A percentile compares a stretch with the other conserved stretches of the same genome.
Evolutionary conservation across 1,284 basidiomycete species (phyloP).

Genomic region (Fomitopsis pinicola): DNA sequence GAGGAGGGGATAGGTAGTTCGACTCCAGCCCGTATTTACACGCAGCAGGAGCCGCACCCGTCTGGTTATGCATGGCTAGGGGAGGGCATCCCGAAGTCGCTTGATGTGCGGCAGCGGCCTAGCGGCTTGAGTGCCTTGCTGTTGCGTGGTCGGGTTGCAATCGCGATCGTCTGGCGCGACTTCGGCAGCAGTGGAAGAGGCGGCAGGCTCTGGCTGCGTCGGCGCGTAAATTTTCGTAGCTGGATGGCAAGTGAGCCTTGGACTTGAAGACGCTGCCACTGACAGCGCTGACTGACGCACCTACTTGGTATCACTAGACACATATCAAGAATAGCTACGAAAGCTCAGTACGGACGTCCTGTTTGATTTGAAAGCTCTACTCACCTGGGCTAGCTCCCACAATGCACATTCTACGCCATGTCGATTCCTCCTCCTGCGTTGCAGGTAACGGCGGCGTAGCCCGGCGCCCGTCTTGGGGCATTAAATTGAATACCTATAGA

Average conservation of each 20-base stretch:
- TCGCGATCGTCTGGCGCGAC: slow-evolving; percentile 14
- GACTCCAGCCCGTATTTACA: no score
- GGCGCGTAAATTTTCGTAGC: slow-evolving; percentile 3
- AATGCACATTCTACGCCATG: not conserved
- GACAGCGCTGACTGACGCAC: not conserved
- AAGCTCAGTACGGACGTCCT: not conserved
- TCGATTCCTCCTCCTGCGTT: slow-evolving; percentile 1
- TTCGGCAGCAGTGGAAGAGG: slow-evolving; percentile 15
- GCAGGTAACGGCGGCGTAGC: not conserved
- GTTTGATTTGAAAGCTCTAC: not conserved
- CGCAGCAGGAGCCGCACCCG: no score
- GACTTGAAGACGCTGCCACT: no score
- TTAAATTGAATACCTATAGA: not conserved
- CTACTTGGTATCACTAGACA: slow-evolving; percentile 4
- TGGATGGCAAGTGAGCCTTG: not conserved
- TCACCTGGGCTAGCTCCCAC: slow-evolving; percentile 2
- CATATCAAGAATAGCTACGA: slow-evolving; percentile 1
- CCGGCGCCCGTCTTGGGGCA: not conserved
- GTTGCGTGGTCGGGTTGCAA: slow-evolving; percentile 14
- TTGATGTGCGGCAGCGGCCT: slow-evolving; percentile 47
- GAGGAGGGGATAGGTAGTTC: no score
- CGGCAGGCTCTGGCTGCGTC: not conserved
- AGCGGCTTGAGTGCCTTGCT: slow-evolving; percentile 31
- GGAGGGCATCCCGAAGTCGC: slow-evolving; percentile 52
- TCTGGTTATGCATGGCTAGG: slow-evolving; percentile 53